A percentile compares a stretch with the other conserved stretches of the same genome.
Evolutionary conservation across 2,329 filamentous ascomycete genomes (phyloP).

Genomic region (Fusarium keratoplasticum): DNA sequence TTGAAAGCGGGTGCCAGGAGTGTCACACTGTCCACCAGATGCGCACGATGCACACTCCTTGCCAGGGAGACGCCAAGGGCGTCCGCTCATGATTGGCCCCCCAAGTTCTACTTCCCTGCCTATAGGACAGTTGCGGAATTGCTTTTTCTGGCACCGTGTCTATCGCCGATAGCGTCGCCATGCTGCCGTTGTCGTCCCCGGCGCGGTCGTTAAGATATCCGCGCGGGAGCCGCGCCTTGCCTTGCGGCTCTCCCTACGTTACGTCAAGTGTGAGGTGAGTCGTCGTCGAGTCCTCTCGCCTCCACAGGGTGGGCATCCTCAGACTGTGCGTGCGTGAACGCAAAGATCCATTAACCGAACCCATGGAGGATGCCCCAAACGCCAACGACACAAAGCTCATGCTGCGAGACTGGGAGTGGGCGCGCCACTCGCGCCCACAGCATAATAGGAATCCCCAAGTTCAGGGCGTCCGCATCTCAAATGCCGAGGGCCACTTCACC

Average conservation of each 20-base stretch:
- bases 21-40: conserved; percentile 22
- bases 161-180: not conserved
- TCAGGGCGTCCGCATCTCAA: conserved; percentile 14
- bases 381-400: conserved; percentile 20
- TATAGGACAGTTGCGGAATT: conserved; percentile 29
- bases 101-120: conserved; percentile 25
- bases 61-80: conserved; percentile 18
- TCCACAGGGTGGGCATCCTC: not conserved
- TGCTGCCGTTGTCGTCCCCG: not conserved
- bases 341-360: conserved; percentile 17
- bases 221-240: conserved; percentile 14
- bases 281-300: not conserved
- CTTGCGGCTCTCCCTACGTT: not conserved
- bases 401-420: conserved; percentile 19
- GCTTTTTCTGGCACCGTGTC: conserved; percentile 29
- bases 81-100: conserved; percentile 35
- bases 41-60: conserved; percentile 29
- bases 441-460: conserved; percentile 11
- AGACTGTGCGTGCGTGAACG: conserved; percentile 12
- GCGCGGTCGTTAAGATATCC: conserved; percentile 8
- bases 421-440: conserved; percentile 23
- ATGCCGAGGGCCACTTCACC: conserved; percentile 13
- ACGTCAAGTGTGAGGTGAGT: not conserved
- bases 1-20: conserved; percentile 17
- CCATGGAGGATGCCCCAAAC: conserved; percentile 16